Evolutionary conservation across 2,329 filamentous ascomycete genomes (phyloP), one percentile per base, ranked within the genome.

Genomic region (Aureobasidium sp.): DNA sequence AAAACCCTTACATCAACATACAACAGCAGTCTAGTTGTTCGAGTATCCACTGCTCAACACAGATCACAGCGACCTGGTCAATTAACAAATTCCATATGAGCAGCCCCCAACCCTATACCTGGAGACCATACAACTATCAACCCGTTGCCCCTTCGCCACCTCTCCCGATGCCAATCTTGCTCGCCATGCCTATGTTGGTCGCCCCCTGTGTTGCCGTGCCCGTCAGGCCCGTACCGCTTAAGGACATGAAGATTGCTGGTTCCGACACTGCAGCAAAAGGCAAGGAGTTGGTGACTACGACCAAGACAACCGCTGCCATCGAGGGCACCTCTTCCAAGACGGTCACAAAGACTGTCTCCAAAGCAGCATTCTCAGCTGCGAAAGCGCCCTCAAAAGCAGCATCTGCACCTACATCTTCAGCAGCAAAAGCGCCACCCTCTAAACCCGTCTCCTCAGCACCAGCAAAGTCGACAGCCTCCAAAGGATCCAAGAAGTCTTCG

Each of bases 81-180:
- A 55, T n/a, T 2, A 20, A 27, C 24, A 43, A 5, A 5, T 32
- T 26, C 24, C 26, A 41, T 29, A 59, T 48, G 55, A 2, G 32
- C 10, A 47, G n/a, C n/a, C 4, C 55, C 20, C 46, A 67, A n/a
- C 67, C 67, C 24, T 69, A 67, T 63, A 65, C 64, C 48, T 70
- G 68, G 68, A 67, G 66, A 61, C 66, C 65, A 53, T 61, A 63
- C 36, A 37, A 64, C 50, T 69, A 68, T 46, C 65, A 68, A 59
- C 66, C 66, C 26, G 43, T 41, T 15, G 5, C 34, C 8, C 55
- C 55, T 52, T n/a, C 61, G 17, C 59, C 59, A 36, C 26, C 48
- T 5, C 13, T 29, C 10, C 59, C 37, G 15, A 27, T 37, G 15
- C 37, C 59, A 36, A 29, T 53, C 15, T n/a, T 61, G 7, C 17